phyloP scores from a whole-genome alignment of 2,329 filamentous ascomycete genomes.

The Phyllosticta citribraziliensis region DNA sequence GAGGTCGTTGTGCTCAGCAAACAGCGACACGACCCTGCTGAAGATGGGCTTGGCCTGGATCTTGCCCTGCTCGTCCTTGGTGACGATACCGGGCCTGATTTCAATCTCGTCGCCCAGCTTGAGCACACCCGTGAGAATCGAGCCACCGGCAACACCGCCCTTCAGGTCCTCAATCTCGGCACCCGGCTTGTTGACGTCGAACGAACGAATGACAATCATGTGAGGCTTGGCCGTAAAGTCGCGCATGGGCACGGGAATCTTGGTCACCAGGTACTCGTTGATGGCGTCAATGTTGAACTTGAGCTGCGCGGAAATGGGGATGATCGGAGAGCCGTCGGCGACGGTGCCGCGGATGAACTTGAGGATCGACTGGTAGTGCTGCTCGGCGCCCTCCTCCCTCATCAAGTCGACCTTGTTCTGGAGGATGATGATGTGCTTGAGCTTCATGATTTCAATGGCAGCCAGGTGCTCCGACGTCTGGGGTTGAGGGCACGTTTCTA shows the following conservation, averaged over 20 bases:
- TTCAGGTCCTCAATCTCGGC: conserved; percentile 97
- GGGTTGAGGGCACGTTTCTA: conserved; percentile 89
- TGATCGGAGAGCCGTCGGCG: conserved; percentile 87
- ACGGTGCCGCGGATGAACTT: conserved; percentile 98
- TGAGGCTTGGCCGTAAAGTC: conserved; percentile 89
- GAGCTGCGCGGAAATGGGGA: conserved; percentile 93
- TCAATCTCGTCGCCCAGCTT: conserved; percentile 98
- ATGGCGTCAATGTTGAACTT: conserved; percentile 99
- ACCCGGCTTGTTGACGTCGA: conserved; percentile 99
- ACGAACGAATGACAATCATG: conserved; percentile 99
- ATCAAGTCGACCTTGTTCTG: conserved; percentile 99
- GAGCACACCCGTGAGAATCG: conserved; percentile 89
- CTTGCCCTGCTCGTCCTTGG: conserved; percentile 83
- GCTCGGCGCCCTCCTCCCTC: conserved; percentile 85
- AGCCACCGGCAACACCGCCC: conserved; percentile 96
- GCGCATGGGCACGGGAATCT: conserved; percentile 81
- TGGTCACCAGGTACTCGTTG: conserved; percentile 90
- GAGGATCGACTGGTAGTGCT: conserved; percentile 93
- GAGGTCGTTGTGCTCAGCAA: conserved; percentile 95
- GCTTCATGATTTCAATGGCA: conserved; percentile 99
- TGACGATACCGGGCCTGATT: conserved; percentile 96
- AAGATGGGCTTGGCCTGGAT: conserved; percentile 97
- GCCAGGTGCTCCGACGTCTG: conserved; percentile 98
- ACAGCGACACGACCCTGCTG: conserved; percentile 87
- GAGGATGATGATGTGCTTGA: conserved; percentile 98